A percentile compares a stretch with the other conserved stretches of the same genome.
phyloP scores from a whole-genome alignment of 148 eudicot species.

The Suaeda aralocaspica region DNA sequence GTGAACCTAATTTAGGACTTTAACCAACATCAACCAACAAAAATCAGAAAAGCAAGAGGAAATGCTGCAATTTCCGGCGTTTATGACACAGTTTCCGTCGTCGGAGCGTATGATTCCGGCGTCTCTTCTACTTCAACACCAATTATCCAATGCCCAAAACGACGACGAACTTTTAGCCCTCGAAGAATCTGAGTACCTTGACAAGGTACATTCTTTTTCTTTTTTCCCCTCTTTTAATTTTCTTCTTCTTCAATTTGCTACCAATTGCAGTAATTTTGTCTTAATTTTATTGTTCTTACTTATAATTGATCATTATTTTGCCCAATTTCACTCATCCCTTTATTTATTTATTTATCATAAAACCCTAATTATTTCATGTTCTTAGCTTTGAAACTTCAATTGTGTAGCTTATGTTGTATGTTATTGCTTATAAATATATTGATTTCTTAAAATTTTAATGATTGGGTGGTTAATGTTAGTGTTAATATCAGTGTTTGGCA shows the following conservation, averaged over 20 bases:
- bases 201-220: constrained; percentile 43
- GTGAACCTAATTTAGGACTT: too few species aligned
- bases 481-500: too few species aligned
- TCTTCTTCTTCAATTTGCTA: neutral
- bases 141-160: constrained; percentile 50
- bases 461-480: too few species aligned
- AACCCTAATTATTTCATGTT: too few species aligned
- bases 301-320: neutral
- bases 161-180: constrained; percentile 83
- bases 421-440: too few species aligned
- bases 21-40: too few species aligned
- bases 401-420: too few species aligned
- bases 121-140: constrained; percentile 53
- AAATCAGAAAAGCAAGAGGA: neutral
- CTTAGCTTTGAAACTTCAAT: too few species aligned
- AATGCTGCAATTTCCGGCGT: constrained; percentile 59
- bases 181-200: constrained; percentile 70
- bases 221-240: neutral
- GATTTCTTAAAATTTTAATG: too few species aligned
- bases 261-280: neutral
- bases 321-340: neutral
- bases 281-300: neutral
- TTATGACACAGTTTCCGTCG: constrained; percentile 72
- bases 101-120: constrained; percentile 66
- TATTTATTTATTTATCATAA: too few species aligned